These are phyloP conservation scores for Penicillium paneum DNA, from an alignment of 2,329 filamentous ascomycete genomes.

Conservation along the genomic window DNA sequence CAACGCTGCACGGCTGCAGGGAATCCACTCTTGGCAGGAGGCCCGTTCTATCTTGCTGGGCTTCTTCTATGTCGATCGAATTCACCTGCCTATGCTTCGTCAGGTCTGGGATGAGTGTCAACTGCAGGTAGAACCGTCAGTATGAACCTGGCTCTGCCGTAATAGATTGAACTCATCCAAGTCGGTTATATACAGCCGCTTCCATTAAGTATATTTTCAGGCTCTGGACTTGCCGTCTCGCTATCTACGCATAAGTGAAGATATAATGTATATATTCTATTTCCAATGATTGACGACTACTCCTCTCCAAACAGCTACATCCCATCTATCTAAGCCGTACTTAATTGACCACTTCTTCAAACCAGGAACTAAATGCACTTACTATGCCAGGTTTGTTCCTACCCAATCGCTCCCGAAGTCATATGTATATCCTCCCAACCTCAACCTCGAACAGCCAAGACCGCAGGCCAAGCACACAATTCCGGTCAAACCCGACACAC, in stretches of 20 bases:
- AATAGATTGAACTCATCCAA: neutral
- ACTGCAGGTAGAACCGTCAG: constrained; percentile 13
- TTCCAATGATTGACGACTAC: neutral
- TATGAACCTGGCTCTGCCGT: constrained; percentile 1
- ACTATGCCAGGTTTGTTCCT: neutral
- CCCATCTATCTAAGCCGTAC: no score
- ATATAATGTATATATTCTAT: neutral
- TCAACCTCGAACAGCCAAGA: neutral
- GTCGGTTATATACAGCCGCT: neutral
- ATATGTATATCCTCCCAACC: neutral
- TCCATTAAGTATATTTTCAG: neutral
- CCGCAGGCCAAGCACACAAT: neutral
- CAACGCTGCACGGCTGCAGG: constrained; percentile 26
- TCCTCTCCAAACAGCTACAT: neutral
- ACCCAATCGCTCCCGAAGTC: neutral
- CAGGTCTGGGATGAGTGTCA: constrained; percentile 35
- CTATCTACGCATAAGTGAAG: neutral
- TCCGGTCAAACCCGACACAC: neutral
- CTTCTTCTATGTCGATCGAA: constrained; percentile 39
- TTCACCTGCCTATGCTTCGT: constrained; percentile 30
- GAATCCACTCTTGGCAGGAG: constrained; percentile 34
- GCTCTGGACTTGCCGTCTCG: neutral
- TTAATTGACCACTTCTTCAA: neutral
- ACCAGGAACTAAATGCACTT: neutral
- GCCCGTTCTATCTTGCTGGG: constrained; percentile 30